Percentiles rank a stretch among this genome's conserved stretches.
phyloP scores from a whole-genome alignment of 1,284 basidiomycete genomes.

The Ustilago trichophora region DNA sequence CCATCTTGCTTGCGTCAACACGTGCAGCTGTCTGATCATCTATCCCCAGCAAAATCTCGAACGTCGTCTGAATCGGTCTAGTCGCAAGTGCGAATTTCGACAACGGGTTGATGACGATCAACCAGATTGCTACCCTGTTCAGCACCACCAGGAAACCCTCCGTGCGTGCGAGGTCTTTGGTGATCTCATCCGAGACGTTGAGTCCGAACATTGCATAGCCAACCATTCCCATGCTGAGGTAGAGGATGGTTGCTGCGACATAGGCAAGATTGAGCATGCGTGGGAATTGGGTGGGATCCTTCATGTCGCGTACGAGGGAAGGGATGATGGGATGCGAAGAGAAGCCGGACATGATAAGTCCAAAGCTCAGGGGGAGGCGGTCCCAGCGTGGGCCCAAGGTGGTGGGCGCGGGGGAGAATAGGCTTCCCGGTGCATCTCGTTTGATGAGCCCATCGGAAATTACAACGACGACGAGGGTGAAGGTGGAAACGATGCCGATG shows the following conservation, averaged over 20 bases:
- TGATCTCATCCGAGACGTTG: constrained; percentile 77
- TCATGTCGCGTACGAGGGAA: constrained; percentile 88
- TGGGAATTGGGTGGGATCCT: constrained; percentile 81
- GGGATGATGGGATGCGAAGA: constrained; percentile 93
- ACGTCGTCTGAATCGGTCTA: constrained; percentile 71
- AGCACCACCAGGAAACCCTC: constrained; percentile 78
- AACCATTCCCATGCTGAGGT: constrained; percentile 80
- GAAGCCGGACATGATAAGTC: constrained; percentile 96
- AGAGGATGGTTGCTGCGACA: constrained; percentile 80
- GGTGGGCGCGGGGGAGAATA: constrained; percentile 80
- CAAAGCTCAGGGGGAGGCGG: constrained; percentile 74
- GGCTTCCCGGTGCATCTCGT: constrained; percentile 79
- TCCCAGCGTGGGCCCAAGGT: constrained; percentile 72
- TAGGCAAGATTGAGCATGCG: constrained; percentile 87
- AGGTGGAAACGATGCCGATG: constrained; percentile 67
- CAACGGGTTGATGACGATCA: constrained; percentile 78
- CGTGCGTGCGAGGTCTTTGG: constrained; percentile 80
- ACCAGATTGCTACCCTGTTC: constrained; percentile 84
- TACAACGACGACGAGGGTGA: constrained; percentile 79
- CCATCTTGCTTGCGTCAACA: constrained; percentile 5
- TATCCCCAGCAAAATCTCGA: constrained; percentile 61
- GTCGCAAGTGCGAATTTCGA: constrained; percentile 88
- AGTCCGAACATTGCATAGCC: constrained; percentile 81
- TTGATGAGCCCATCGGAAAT: constrained; percentile 86
- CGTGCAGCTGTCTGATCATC: constrained; percentile 35